Evolutionary conservation across 1,284 basidiomycete genomes (phyloP).

Genomic region (Sanghuangporus sanghuang): DNA sequence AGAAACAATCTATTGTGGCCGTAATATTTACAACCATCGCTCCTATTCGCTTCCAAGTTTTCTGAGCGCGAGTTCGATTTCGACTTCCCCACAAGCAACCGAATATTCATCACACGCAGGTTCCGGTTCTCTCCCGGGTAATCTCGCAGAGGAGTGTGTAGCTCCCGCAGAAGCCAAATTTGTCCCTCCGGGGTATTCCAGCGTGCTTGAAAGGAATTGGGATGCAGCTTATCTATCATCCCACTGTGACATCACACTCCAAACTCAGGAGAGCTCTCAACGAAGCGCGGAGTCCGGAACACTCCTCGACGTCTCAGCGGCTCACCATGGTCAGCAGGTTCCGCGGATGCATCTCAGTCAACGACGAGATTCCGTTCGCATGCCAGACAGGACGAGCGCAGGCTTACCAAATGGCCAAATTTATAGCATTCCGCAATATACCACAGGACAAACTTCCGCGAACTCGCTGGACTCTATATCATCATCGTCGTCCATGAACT

Average conservation of each 20-base stretch:
- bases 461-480: neutral
- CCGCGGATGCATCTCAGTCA: neutral
- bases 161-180: neutral
- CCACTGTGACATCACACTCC: neutral
- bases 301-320: neutral
- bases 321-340: neutral
- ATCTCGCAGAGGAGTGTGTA: neutral
- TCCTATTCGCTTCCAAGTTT: constrained; percentile 8
- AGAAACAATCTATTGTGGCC: neutral
- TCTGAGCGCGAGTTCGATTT: neutral
- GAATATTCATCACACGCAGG: neutral
- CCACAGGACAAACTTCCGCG: neutral
- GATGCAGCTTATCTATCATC: neutral
- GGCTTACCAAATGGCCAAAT: neutral
- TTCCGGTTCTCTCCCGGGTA: neutral
- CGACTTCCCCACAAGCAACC: neutral
- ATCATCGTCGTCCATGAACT: neutral
- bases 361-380: neutral
- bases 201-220: neutral
- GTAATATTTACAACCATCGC: constrained; percentile 1
- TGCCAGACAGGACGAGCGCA: neutral
- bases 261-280: neutral
- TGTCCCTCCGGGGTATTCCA: neutral
- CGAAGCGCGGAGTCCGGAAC: neutral
- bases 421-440: neutral